Evolutionary conservation across 495 filamentous ascomycete genomes (phyloP).

Genomic region (Neurospora sp.): DNA sequence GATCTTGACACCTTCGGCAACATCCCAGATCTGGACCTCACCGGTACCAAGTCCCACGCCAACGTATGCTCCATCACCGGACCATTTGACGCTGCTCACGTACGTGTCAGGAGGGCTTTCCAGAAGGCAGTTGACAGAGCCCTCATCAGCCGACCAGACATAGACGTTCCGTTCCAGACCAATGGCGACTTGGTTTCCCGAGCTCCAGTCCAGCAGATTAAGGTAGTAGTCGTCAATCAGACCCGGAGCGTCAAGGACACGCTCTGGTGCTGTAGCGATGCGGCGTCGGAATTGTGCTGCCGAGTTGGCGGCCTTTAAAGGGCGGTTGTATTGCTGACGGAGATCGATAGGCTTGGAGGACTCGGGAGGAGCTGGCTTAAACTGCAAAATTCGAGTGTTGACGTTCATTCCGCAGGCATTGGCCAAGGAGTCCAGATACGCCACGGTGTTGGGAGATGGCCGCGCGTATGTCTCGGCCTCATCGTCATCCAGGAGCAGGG

Average conservation of each 20-base stretch:
- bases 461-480: conserved; percentile 53
- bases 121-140: conserved; percentile 73
- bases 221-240: conserved; percentile 98
- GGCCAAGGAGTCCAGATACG: conserved; percentile 87
- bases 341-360: conserved; percentile 97
- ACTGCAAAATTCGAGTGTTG: conserved; percentile 93
- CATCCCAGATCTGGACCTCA: conserved; percentile 99
- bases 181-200: conserved; percentile 94
- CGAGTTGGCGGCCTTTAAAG: conserved; percentile 65
- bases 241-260: conserved; percentile 93
- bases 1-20: conserved; percentile 87
- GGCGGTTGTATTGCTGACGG: conserved; percentile 94
- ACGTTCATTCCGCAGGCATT: conserved; percentile 86
- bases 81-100: conserved; percentile 97
- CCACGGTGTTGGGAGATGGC: conserved; percentile 74
- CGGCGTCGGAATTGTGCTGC: conserved; percentile 81
- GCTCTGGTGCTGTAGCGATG: conserved; percentile 88
- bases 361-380: conserved; percentile 94
- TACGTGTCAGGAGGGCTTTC: conserved; percentile 87
- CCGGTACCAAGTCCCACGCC: conserved; percentile 89
- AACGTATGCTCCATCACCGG: conserved; percentile 91
- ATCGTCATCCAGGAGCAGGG: conserved; percentile 43
- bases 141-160: conserved; percentile 96
- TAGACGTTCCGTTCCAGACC: conserved; percentile 95
- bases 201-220: conserved; percentile 96